A percentile compares a stretch with the other conserved stretches of the same genome.
phyloP scores from a whole-genome alignment of 257 asterid species.

The Petunia axillaris region DNA sequence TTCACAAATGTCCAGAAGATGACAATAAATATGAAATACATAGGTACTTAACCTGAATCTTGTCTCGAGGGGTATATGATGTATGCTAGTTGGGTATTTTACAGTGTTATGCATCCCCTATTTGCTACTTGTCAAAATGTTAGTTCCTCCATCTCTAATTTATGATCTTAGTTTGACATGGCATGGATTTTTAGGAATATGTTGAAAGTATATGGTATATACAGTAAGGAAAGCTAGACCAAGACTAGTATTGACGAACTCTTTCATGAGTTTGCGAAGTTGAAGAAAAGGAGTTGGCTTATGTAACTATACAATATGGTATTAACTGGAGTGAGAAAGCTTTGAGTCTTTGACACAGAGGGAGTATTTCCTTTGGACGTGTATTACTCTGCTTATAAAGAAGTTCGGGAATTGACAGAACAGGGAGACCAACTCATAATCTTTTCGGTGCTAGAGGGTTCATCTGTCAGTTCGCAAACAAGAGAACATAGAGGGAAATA shows the following conservation, averaged over 20 bases:
- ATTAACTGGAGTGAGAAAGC: not conserved
- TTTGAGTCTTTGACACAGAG: not conserved
- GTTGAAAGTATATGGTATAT: not conserved
- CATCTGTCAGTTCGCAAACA: not conserved
- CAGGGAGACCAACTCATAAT: not conserved
- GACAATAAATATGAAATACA: conserved; percentile 82
- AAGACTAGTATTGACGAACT: conserved; percentile 1
- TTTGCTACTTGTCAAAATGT: conserved; percentile 16
- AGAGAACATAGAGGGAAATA: not conserved
- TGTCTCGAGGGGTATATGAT: not conserved
- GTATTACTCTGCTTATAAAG: not conserved
- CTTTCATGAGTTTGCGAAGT: conserved; percentile 16
- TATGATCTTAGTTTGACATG: not conserved
- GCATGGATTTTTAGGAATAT: conserved; percentile 6
- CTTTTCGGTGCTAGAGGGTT: not conserved
- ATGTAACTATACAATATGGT: not conserved
- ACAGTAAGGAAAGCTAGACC: not conserved
- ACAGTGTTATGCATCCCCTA: conserved; percentile 17
- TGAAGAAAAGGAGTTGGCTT: not conserved
- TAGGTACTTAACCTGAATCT: conserved; percentile 52
- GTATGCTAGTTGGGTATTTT: conserved; percentile 5
- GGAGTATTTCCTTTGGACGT: not conserved
- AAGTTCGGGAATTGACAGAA: not conserved
- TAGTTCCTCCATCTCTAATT: conserved; percentile 14
- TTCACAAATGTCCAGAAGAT: conserved; percentile 69